Conservation (phyloP, 148 eudicot species). For the Spergularia marina region DNA sequence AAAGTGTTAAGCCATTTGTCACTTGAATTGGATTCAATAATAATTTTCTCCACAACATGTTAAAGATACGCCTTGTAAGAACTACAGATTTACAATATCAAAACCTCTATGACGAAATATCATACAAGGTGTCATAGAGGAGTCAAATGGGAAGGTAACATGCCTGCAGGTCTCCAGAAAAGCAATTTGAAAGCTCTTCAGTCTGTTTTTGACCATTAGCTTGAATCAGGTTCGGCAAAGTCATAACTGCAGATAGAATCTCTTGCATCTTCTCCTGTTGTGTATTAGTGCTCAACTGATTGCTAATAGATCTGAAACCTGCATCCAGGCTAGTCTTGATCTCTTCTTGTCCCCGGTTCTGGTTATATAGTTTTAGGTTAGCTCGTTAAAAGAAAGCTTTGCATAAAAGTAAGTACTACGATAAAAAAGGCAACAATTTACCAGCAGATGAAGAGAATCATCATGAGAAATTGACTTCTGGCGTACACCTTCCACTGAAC, state of each 20-base stretch:
- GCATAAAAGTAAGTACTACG: conserved; percentile 1
- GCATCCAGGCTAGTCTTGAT: conserved; percentile 48
- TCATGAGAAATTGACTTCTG: conserved; percentile 70
- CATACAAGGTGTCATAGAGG: background rate
- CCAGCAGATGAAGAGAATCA: conserved; percentile 64
- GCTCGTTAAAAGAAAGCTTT: conserved; percentile 13
- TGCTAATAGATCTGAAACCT: conserved; percentile 48
- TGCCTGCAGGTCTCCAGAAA: conserved; percentile 70
- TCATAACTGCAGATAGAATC: conserved; percentile 39
- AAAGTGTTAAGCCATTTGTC: background rate
- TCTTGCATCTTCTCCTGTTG: conserved; percentile 51
- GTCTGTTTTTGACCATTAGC: conserved; percentile 37
- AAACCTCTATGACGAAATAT: background rate
- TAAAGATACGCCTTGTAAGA: background rate
- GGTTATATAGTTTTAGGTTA: conserved; percentile 22
- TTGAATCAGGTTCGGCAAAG: conserved; percentile 55
- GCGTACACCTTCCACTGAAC: conserved; percentile 71
- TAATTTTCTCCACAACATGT: background rate
- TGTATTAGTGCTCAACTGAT: conserved; percentile 42
- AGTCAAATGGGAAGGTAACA: conserved; percentile 21
- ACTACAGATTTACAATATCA: background rate
- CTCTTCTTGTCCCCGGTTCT: conserved; percentile 83
- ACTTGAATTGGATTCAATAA: background rate
- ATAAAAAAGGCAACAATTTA: conserved; percentile 29
- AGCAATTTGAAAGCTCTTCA: conserved; percentile 45